Conservation (phyloP, 2,329 filamentous ascomycete species). For the Nigrospora sphaerica region DNA sequence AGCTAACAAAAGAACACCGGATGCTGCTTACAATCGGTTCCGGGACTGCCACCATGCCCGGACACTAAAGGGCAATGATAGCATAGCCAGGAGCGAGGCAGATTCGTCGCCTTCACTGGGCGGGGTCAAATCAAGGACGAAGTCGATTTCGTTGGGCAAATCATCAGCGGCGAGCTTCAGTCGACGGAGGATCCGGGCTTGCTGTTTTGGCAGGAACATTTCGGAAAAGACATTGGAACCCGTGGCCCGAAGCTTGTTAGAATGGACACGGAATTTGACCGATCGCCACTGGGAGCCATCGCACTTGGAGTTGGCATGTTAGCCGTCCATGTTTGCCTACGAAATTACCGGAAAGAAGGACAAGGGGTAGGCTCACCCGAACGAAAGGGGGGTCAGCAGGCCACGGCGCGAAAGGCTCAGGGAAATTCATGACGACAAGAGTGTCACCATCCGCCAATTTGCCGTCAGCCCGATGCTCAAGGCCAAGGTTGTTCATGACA, state of each 20-base stretch:
- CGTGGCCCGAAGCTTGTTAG: constrained; percentile 36
- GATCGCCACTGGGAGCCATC: constrained; percentile 24
- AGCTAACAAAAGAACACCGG: too few species aligned
- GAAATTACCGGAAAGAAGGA: not conserved
- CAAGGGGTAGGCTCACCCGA: not conserved
- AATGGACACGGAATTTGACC: constrained; percentile 35
- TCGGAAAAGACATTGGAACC: constrained; percentile 38
- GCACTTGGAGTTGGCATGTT: constrained; percentile 15
- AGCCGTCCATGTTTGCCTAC: constrained; percentile 8
- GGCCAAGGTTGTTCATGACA: not conserved
- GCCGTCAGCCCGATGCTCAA: not conserved
- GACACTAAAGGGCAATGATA: constrained; percentile 50
- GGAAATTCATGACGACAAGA: constrained; percentile 34
- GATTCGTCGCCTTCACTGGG: constrained; percentile 55
- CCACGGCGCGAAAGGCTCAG: not conserved
- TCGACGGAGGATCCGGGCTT: constrained; percentile 30
- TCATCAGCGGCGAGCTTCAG: constrained; percentile 20
- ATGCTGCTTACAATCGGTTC: constrained; percentile 26
- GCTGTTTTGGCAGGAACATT: constrained; percentile 34
- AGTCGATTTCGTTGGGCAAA: constrained; percentile 38
- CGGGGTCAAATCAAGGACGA: constrained; percentile 57
- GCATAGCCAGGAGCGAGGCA: constrained; percentile 48
- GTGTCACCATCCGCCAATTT: constrained; percentile 28
- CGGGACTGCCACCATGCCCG: constrained; percentile 44
- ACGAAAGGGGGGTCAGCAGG: not conserved